phyloP scores from a whole-genome alignment of 805 yeast genomes.

The Pichia pseudocactophila region DNA sequence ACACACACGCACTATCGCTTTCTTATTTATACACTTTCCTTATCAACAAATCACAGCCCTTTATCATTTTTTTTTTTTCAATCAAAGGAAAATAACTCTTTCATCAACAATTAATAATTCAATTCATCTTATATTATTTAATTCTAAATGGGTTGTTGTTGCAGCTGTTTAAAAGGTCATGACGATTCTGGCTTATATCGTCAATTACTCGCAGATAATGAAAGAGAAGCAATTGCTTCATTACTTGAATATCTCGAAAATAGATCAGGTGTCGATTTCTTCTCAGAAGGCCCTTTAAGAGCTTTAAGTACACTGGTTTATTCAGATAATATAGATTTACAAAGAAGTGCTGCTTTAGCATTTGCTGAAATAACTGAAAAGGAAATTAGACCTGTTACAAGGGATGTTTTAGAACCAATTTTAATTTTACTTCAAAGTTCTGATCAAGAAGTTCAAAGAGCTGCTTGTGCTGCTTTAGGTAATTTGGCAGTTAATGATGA shows the following conservation, averaged over 20 bases:
- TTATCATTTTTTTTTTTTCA: neutral
- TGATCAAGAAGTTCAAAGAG: slow-evolving; percentile 94
- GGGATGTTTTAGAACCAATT: slow-evolving; percentile 91
- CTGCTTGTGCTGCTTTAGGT: slow-evolving; percentile 98
- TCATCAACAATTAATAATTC: neutral
- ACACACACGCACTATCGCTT: too few species aligned
- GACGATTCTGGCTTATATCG: slow-evolving; percentile 56
- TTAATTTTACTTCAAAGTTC: slow-evolving; percentile 74
- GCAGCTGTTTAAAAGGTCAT: slow-evolving; percentile 35
- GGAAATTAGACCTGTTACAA: slow-evolving; percentile 81
- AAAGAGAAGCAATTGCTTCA: slow-evolving; percentile 91
- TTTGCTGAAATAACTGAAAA: slow-evolving; percentile 98
- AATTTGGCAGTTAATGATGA: slow-evolving; percentile 95
- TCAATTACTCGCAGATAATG: slow-evolving; percentile 87
- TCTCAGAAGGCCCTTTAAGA: slow-evolving; percentile 73
- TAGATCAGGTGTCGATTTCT: slow-evolving; percentile 81
- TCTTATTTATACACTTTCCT: too few species aligned
- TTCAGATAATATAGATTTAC: slow-evolving; percentile 89
- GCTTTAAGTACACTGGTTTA: slow-evolving; percentile 90
- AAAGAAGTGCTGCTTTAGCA: slow-evolving; percentile 94
- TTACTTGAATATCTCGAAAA: slow-evolving; percentile 84
- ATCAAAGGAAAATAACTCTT: too few species aligned
- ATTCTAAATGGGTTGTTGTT: slow-evolving; percentile 41
- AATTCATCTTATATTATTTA: neutral
- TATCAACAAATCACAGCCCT: too few species aligned